A percentile compares a stretch with the other conserved stretches of the same genome.
Evolutionary conservation across 2,329 filamentous ascomycete genomes (phyloP).

Genomic region (Colletotrichum siamense): DNA sequence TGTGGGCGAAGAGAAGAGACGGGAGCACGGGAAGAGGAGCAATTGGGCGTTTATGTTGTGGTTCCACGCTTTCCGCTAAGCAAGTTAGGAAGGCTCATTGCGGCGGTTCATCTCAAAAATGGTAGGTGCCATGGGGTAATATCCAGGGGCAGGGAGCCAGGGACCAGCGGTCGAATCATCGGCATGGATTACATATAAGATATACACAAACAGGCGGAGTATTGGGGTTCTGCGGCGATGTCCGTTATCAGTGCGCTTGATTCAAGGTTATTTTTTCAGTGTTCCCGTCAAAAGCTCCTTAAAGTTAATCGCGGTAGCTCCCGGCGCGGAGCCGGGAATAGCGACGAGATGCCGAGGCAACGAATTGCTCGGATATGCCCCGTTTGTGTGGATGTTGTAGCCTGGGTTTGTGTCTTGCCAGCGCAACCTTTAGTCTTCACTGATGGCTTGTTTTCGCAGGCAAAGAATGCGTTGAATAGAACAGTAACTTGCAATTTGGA

Average conservation of each 20-base stretch:
- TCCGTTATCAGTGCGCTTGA: neutral
- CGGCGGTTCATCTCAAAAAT: neutral
- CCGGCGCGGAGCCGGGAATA: neutral
- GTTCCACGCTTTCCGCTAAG: neutral
- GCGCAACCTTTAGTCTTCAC: accelerated
- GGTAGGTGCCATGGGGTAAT: constrained; percentile 11
- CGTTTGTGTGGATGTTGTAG: neutral
- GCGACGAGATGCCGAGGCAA: neutral
- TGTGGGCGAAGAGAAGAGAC: neutral
- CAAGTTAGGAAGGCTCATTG: constrained; percentile 8
- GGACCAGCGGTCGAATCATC: neutral
- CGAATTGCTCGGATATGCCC: neutral
- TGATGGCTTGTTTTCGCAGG: neutral
- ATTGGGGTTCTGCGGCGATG: neutral
- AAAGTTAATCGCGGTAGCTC: neutral
- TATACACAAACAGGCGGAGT: neutral
- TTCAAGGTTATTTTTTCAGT: neutral
- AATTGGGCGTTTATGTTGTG: neutral
- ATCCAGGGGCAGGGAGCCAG: neutral
- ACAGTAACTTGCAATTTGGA: neutral
- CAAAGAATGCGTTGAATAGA: neutral
- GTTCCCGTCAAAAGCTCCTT: neutral
- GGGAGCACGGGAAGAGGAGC: neutral
- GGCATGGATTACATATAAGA: neutral
- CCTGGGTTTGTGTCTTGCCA: accelerated